Evolutionary conservation across 441 rosid genomes (phyloP), one percentile per base, ranked within the genome.

Genomic region (Erodium texanum): DNA sequence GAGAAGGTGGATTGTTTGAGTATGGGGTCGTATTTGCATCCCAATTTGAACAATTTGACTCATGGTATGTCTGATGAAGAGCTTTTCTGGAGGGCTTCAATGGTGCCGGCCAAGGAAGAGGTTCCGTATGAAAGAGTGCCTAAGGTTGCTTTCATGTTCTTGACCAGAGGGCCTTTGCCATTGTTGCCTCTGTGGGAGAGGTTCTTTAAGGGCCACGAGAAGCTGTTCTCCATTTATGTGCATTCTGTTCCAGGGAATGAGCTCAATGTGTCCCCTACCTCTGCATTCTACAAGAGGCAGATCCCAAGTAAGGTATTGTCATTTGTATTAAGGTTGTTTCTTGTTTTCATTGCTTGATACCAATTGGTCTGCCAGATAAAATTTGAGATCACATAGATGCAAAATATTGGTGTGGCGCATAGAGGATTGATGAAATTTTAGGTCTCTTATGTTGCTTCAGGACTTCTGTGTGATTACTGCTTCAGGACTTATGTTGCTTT

Each of bases 121-220:
- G 87, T 78, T 77, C 97, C 98, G 4, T 92, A 76, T 73, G 54
- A 74, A 3, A 76, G 96, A 43, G 82, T 83, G 54, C 93, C 90
- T 0, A 90, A 90, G 58, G 80, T 95, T 64, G 97, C 99, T 1
- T 95, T 95, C 73, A 82, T 95, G 99, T 93, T 93, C 66, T 74
- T 91, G 69, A 93, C 92, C 4, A 80, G 96, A 80, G 96, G 99
- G 8, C 93, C 95, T 2, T 77, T 88, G 77, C 97, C 94, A 2
- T 58, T 94, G 84, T 70, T 85, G 80, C 97, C 96, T 10, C 50
- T 95, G 22, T 95, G 98, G 98, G 99, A 92, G 82, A 90, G 79
- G 79, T 95, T 95, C 70, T 89, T 95, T 1, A 82, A 64, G 29
- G 93, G 93, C 14, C 91, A 90, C 36, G 84, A 78, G 5, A 80